Evolutionary conservation across 768 basidiomycete species (phyloP).

Genomic region (Agrocybe chaxingu): DNA sequence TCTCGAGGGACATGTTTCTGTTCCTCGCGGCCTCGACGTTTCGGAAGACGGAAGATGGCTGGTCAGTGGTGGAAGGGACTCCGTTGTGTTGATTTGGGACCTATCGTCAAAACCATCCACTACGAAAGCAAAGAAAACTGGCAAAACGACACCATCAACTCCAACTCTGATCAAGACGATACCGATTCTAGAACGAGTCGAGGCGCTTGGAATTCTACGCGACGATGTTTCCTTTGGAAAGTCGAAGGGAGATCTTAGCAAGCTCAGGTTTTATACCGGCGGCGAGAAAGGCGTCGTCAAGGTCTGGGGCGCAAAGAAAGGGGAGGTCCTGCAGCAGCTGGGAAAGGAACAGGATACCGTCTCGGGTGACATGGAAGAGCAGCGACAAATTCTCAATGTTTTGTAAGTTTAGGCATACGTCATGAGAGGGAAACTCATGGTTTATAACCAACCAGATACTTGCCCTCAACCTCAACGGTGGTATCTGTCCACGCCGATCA

Average conservation of each 20-base stretch:
- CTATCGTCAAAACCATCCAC: conserved; percentile 37
- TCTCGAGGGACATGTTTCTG: conserved; percentile 94
- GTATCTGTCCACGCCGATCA: conserved; percentile 93
- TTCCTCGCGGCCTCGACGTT: conserved; percentile 87
- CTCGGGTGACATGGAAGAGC: conserved; percentile 66
- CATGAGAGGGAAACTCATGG: background rate
- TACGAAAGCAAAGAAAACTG: conserved; percentile 39
- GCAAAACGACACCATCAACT: conserved; percentile 42
- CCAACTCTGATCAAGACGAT: conserved; percentile 77
- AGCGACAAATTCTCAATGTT: conserved; percentile 77
- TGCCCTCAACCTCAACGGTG: conserved; percentile 59
- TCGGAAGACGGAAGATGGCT: conserved; percentile 86
- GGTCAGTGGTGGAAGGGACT: conserved; percentile 88
- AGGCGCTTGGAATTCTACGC: conserved; percentile 74
- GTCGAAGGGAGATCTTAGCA: conserved; percentile 32
- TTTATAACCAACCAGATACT: conserved; percentile 49
- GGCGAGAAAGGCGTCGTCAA: conserved; percentile 86
- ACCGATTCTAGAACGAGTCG: conserved; percentile 80
- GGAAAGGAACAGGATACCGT: conserved; percentile 42
- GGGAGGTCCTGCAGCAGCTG: conserved; percentile 58
- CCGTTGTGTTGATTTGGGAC: conserved; percentile 93
- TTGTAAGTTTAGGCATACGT: conserved; percentile 54
- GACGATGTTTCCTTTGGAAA: conserved; percentile 47
- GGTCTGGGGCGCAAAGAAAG: conserved; percentile 78
- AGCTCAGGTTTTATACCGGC: conserved; percentile 78